Conservation (phyloP, 1,284 basidiomycete genomes). For the Bondarzewia mesenterica region DNA sequence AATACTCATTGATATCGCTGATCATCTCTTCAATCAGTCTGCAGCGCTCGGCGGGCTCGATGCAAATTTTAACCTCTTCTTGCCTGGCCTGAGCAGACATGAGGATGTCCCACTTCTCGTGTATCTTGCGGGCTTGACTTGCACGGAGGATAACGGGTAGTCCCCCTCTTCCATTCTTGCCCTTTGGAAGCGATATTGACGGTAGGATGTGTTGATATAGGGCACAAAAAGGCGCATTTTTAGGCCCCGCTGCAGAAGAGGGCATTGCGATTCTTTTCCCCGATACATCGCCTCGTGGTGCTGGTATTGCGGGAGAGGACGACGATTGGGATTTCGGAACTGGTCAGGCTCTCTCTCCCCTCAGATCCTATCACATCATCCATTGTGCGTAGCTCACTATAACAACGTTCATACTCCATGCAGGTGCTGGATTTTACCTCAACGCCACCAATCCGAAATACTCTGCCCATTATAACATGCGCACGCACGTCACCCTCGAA, state of each 20-base stretch:
- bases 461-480: conserved; percentile 87
- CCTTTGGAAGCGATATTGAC: background rate
- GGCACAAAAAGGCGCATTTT: conserved; percentile 83
- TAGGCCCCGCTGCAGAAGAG: conserved; percentile 72
- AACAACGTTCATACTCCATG: background rate
- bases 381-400: background rate
- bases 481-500: conserved; percentile 75
- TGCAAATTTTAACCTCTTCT: conserved; percentile 86
- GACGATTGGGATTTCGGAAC: conserved; percentile 91
- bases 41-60: conserved; percentile 70
- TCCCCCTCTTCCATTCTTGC: background rate
- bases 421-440: conserved; percentile 90
- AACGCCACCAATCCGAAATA: conserved; percentile 81
- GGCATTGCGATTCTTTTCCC: conserved; percentile 92
- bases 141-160: conserved; percentile 95
- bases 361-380: background rate
- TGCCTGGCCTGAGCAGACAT: conserved; percentile 60
- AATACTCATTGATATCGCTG: conserved; percentile 3
- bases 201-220: conserved; percentile 28
- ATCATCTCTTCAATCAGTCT: conserved; percentile 32
- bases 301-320: conserved; percentile 83
- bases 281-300: conserved; percentile 92
- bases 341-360: conserved; percentile 25
- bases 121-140: conserved; percentile 91
- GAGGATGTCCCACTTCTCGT: conserved; percentile 81